Evolutionary conservation across 352 stramenopile genomes (phyloP), one percentile per base, ranked within the genome.

Genomic region (Globisporangium acanthophoron): DNA sequence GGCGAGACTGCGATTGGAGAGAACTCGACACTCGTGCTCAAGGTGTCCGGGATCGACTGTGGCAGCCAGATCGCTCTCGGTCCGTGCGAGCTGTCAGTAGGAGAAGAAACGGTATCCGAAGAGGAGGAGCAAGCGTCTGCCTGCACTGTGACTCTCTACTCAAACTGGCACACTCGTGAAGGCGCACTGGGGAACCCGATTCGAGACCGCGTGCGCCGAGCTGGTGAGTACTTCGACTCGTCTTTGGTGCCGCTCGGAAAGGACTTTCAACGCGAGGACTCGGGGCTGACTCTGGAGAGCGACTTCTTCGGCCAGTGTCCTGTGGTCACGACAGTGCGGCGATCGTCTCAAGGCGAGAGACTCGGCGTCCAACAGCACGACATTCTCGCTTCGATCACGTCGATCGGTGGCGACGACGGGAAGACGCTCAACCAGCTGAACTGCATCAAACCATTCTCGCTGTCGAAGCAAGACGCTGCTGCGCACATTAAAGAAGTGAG

Each of bases 241-340:
- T 83, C 76, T 1, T 48, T 80, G 16, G 54, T 67, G 29, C 76
- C 74, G 0, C 64, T 70, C 11, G 58, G 56, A 2, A 48, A 61
- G 35, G 60, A 73, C 7, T 81, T 85, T 40, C 56, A 65, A 3
- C 52, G 61, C 5, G 76, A 68, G 2, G 67, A 77, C 5, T 70
- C 70, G 1, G 76, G 76, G 0, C 58, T 87, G 31, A 76, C 69
- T 3, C 49, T 87, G 21, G 68, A 60, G 18, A 69, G 59, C 11
- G 76, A 87, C 53, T 87, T 87, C 37, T 87, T 82, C 56, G 76
- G 76, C 0, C 76, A 87, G 56, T 84, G 74, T 43, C 61, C 65
- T 12, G 68, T 87, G 20, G 74, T 85, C 11, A 72, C 67, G 1
- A 49, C 51, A 0, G 69, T 80, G n/a, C 72, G 70, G 21, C 41